Evolutionary conservation across 2,329 filamentous ascomycete genomes (phyloP), one percentile per base, ranked within the genome.

Genomic region (Scytalidium lignicola): DNA sequence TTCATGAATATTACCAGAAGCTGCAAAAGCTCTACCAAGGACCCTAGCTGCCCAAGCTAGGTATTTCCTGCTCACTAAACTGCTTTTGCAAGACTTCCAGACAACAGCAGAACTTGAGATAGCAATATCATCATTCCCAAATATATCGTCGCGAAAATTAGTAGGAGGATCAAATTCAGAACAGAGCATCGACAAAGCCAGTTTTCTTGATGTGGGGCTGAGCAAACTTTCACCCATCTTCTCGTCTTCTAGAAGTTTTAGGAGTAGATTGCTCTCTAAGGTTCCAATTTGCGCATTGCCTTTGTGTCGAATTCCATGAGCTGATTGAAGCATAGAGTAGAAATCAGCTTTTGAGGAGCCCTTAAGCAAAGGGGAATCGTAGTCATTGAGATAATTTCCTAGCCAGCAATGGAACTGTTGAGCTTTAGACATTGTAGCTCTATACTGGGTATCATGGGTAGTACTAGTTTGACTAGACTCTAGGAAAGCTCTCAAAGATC

Each of bases 31-130:
- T 62, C 90, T 81, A 7, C 95, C 93, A 41, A 97, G 74, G 2
- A 91, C 86, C 54, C 85, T 80, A 2, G 88, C 91, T 41, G 88
- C 87, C 95, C 95, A 99, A 1, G 88, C 72, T 1, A 90, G 71
- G 63, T 93, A 96, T 15, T 82, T 78, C 21, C 79, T 71, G 49
- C 83, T 86, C 15, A 85, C 73, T 1, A 78, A 70, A 32, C 77
- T 72, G n/a, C 79, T 74, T 50, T 79, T 75, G 57, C 90, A 87
- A 40, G 87, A 90, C 62, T 85, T 83, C 84, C 86, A 93, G 0
- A 96, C 75, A 17, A 83, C 79, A 12, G 82, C 72, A 2, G 83
- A 80, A 61, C 85, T 81, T 1, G 70, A 65, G 12, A 80, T 65
- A 10, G 89, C 84, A 41, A 82, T 74, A 15, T 75, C 63, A 62